Conservation (phyloP, 352 stramenopile genomes). For the Phytophthora kernoviae region DNA sequence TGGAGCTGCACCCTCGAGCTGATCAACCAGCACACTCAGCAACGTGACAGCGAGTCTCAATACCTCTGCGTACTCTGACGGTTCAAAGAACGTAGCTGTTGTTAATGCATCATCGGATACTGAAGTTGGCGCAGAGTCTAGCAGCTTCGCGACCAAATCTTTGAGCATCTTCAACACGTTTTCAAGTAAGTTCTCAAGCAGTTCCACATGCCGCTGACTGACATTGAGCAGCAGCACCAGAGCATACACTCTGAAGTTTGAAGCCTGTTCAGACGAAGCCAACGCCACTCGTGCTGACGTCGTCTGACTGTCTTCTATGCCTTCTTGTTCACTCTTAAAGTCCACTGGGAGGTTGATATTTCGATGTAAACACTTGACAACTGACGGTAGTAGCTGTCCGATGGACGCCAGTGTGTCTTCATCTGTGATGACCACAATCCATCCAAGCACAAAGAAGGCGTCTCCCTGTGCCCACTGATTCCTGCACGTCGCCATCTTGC, state of each 20-base stretch:
- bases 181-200: slow-evolving; percentile 29
- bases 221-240: slow-evolving; percentile 80
- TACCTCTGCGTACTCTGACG: slow-evolving; percentile 59
- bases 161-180: slow-evolving; percentile 42
- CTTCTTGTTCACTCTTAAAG: not conserved
- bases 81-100: slow-evolving; percentile 16
- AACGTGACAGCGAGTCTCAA: slow-evolving; percentile 60
- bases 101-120: slow-evolving; percentile 1
- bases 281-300: slow-evolving; percentile 18
- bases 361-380: slow-evolving; percentile 47
- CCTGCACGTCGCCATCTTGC: slow-evolving; percentile 66
- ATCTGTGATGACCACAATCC: slow-evolving; percentile 74
- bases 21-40: slow-evolving; percentile 50
- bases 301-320: not conserved
- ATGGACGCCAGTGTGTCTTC: slow-evolving; percentile 44
- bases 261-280: slow-evolving; percentile 51
- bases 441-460: slow-evolving; percentile 76
- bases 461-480: slow-evolving; percentile 82
- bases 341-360: slow-evolving; percentile 37
- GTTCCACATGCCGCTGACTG: slow-evolving; percentile 50
- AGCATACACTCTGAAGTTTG: slow-evolving; percentile 73
- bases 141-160: slow-evolving; percentile 36
- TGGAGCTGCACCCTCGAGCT: slow-evolving; percentile 36
- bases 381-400: slow-evolving; percentile 45
- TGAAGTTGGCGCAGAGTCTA: slow-evolving; percentile 18